A percentile compares a stretch with the other conserved stretches of the same genome.
phyloP scores from a whole-genome alignment of 345 rosid genomes.

The Raphanus sativus region DNA sequence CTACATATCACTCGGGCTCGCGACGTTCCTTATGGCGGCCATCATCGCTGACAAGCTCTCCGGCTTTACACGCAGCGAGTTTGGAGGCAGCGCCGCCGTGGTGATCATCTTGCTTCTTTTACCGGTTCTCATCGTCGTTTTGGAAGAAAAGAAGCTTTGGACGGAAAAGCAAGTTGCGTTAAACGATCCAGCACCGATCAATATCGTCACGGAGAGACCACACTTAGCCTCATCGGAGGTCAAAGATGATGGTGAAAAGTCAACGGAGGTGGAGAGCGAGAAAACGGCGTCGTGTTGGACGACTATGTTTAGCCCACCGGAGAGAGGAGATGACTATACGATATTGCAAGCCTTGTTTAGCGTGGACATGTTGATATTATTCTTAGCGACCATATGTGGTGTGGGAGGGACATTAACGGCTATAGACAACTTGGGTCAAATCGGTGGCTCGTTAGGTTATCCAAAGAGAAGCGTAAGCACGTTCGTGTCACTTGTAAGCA shows the following conservation, averaged over 20 bases:
- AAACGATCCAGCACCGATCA: constrained; percentile 32
- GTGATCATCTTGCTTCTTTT: constrained; percentile 40
- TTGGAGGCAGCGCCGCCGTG: constrained; percentile 42
- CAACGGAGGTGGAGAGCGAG: background rate
- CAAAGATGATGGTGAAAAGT: background rate
- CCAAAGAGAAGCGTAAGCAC: constrained; percentile 43
- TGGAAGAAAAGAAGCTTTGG: constrained; percentile 49
- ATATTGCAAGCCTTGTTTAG: constrained; percentile 59
- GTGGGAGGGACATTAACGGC: constrained; percentile 53
- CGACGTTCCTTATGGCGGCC: constrained; percentile 48
- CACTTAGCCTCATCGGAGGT: background rate
- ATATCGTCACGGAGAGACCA: constrained; percentile 37
- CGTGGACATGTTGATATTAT: constrained; percentile 52
- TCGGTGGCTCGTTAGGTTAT: constrained; percentile 47
- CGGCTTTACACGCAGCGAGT: constrained; percentile 39
- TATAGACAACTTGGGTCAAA: constrained; percentile 51
- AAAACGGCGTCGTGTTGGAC: constrained; percentile 38
- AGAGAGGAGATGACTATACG: constrained; percentile 56
- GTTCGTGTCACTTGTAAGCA: constrained; percentile 56
- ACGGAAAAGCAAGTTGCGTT: constrained; percentile 27
- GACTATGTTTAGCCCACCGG: constrained; percentile 49
- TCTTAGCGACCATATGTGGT: constrained; percentile 48
- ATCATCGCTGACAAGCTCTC: constrained; percentile 46
- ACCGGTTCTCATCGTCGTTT: constrained; percentile 44
- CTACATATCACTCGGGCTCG: constrained; percentile 49